phyloP scores from a whole-genome alignment of 345 rosid genomes.

The Boechera retrofracta region DNA sequence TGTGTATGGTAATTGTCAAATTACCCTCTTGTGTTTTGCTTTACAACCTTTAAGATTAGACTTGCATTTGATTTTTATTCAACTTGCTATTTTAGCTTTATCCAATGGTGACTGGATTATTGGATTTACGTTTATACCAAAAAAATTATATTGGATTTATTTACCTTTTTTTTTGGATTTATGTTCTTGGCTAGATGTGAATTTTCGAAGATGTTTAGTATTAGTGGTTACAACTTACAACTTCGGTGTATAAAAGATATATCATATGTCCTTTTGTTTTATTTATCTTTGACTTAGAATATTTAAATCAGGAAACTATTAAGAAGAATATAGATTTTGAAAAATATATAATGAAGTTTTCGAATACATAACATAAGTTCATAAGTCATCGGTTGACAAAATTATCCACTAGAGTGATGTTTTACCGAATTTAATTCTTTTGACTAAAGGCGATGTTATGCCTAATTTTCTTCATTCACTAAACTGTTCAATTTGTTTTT shows the following conservation, averaged over 20 bases:
- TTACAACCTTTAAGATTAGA: constrained; percentile 5
- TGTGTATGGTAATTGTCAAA: constrained; percentile 17
- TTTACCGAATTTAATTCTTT: constrained; percentile 25
- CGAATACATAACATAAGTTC: background rate
- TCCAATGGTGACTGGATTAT: background rate
- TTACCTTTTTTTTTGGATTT: background rate
- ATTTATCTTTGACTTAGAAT: constrained; percentile 2
- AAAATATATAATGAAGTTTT: background rate
- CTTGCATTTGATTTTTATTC: constrained; percentile 16
- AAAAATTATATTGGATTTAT: background rate
- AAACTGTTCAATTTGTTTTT: background rate
- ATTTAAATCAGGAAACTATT: background rate
- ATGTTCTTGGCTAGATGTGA: constrained; percentile 22
- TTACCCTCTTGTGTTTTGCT: background rate
- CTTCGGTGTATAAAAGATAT: background rate
- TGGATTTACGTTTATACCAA: background rate
- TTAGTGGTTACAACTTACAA: constrained; percentile 5
- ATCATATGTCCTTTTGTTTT: background rate
- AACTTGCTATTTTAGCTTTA: constrained; percentile 40
- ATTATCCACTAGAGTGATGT: constrained; percentile 29
- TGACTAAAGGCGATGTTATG: constrained; percentile 19
- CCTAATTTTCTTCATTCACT: constrained; percentile 35
- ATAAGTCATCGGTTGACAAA: constrained; percentile 21
- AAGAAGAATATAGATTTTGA: background rate
- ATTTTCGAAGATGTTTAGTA: background rate